Evolutionary conservation across 225 moss, liverwort and hornwort genomes (phyloP).

Genomic region (Marchantia polymorpha): DNA sequence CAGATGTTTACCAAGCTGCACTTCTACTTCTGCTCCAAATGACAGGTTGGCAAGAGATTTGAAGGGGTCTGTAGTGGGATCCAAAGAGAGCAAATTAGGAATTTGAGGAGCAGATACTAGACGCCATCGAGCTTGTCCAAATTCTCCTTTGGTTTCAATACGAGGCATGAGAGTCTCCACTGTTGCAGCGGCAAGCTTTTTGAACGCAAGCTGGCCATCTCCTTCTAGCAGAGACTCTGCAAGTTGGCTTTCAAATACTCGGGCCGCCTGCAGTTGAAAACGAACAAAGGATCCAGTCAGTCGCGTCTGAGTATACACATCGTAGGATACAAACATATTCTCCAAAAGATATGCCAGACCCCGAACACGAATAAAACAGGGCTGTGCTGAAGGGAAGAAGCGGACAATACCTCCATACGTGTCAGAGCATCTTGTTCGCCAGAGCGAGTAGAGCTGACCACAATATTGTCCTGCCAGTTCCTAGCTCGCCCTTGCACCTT

Average conservation of each 20-base stretch:
- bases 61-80: slow-evolving; percentile 97
- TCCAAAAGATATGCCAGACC: background rate
- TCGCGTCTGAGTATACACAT: background rate
- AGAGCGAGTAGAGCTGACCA: slow-evolving; percentile 86
- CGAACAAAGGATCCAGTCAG: background rate
- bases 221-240: slow-evolving; percentile 92
- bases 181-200: slow-evolving; percentile 94
- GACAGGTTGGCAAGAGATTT: slow-evolving; percentile 98
- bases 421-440: slow-evolving; percentile 92
- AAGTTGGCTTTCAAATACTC: slow-evolving; percentile 95
- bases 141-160: slow-evolving; percentile 96
- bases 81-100: slow-evolving; percentile 89
- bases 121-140: slow-evolving; percentile 99
- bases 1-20: slow-evolving; percentile 90
- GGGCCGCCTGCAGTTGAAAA: slow-evolving; percentile 58
- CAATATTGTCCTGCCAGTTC: slow-evolving; percentile 94
- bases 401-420: slow-evolving; percentile 57
- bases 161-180: slow-evolving; percentile 99
- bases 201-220: slow-evolving; percentile 95
- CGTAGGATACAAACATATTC: background rate
- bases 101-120: slow-evolving; percentile 98
- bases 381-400: background rate
- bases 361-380: background rate
- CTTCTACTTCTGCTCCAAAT: slow-evolving; percentile 98
- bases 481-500: slow-evolving; percentile 93